Percentiles rank a stretch among this genome's conserved stretches.
Evolutionary conservation across 352 stramenopile species (phyloP).

Genomic region (Thalassiosira pacifica): DNA sequence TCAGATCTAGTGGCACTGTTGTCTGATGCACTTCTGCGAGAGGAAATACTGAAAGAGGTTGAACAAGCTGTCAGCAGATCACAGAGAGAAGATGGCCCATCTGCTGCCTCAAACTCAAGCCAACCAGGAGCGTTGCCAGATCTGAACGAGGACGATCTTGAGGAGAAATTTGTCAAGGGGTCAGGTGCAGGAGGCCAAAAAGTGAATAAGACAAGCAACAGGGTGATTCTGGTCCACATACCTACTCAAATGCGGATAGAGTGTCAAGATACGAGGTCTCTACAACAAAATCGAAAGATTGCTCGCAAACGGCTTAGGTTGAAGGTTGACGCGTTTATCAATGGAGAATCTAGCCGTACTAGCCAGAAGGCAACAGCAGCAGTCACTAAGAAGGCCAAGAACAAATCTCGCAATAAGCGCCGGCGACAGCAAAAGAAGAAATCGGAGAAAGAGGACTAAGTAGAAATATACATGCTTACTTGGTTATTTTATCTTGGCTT

Average conservation of each 20-base stretch:
- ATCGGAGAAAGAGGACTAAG: neutral
- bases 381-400: conserved; percentile 74
- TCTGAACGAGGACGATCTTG: conserved; percentile 81
- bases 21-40: conserved; percentile 61
- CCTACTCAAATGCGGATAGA: conserved; percentile 79
- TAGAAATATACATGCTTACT: too few species aligned
- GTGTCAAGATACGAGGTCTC: conserved; percentile 85
- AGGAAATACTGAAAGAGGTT: conserved; percentile 70
- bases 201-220: conserved; percentile 86
- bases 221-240: conserved; percentile 78
- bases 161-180: conserved; percentile 83
- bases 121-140: conserved; percentile 43
- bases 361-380: conserved; percentile 68
- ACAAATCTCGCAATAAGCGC: conserved; percentile 72
- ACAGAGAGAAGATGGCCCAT: conserved; percentile 15
- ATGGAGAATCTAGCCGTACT: conserved; percentile 73
- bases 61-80: conserved; percentile 44
- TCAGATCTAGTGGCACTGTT: conserved; percentile 77
- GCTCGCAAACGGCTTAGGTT: conserved; percentile 76
- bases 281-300: conserved; percentile 87
- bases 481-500: too few species aligned
- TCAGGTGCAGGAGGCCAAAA: conserved; percentile 85
- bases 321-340: conserved; percentile 84
- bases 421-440: conserved; percentile 63
- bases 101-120: neutral